Conservation (phyloP, 768 basidiomycete genomes). For the Phaeotremella fagi region DNA sequence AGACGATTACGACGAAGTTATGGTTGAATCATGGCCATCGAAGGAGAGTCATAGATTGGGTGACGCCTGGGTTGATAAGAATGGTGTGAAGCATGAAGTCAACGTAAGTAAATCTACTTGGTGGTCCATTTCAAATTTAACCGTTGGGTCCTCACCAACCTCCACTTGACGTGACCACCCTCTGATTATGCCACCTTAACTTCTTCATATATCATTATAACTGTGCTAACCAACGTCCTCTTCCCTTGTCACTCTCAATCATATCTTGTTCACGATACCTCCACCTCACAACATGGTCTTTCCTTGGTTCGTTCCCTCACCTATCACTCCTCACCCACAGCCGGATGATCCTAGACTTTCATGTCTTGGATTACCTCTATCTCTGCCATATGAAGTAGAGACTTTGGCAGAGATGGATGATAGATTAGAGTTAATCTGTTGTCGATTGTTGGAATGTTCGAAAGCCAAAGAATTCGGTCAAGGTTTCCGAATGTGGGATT, state of each 20-base stretch:
- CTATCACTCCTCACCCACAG: conserved; percentile 14
- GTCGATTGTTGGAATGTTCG: conserved; percentile 63
- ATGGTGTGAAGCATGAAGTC: background rate
- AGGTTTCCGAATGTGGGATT: conserved; percentile 67
- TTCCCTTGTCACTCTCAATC: background rate
- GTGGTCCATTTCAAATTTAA: background rate
- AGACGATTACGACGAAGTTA: conserved; percentile 21
- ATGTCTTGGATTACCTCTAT: conserved; percentile 38
- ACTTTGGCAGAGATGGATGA: conserved; percentile 68
- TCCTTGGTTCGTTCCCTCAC: conserved; percentile 17
- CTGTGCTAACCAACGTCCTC: conserved; percentile 1
- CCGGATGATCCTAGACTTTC: conserved; percentile 35
- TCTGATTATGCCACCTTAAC: background rate
- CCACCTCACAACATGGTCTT: conserved; percentile 2
- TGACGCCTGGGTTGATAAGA: conserved; percentile 7
- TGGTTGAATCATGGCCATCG: conserved; percentile 33
- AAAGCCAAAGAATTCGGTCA: conserved; percentile 77
- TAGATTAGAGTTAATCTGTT: conserved; percentile 68
- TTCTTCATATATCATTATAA: background rate
- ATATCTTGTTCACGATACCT: background rate
- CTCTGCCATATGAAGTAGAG: conserved; percentile 72
- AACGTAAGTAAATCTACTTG: background rate
- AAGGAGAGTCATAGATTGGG: conserved; percentile 30
- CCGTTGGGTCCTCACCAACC: conserved; percentile 12
- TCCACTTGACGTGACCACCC: conserved; percentile 7